phyloP scores from a whole-genome alignment of 2,329 filamentous ascomycete genomes.

The Exophiala dermatitidis region DNA sequence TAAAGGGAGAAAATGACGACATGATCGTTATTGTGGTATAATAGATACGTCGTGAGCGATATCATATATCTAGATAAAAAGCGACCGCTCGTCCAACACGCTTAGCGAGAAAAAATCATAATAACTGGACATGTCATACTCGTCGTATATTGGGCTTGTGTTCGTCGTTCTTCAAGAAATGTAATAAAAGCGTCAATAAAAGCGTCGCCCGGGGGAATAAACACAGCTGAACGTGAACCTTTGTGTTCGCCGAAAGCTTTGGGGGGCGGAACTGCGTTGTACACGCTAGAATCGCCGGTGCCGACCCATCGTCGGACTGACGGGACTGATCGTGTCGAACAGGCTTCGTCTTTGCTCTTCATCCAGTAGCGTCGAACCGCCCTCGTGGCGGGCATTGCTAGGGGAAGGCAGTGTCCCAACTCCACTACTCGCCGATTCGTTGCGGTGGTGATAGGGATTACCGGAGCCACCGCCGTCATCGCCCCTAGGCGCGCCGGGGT shows the following conservation, averaged over 20 bases:
- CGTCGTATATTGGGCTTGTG: too few relatives aligned
- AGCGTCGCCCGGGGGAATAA: too few relatives aligned
- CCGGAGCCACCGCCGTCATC: not conserved
- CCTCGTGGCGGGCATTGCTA: not conserved
- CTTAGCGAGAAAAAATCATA: not conserved
- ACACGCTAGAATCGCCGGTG: not conserved
- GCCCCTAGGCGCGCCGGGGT: not conserved
- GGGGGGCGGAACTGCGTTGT: too few relatives aligned
- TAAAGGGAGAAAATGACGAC: not conserved
- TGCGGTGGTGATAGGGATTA: slow-evolving; percentile 10
- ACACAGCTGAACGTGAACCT: too few relatives aligned
- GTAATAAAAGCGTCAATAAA: too few relatives aligned
- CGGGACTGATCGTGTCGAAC: slow-evolving; percentile 15
- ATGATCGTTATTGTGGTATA: not conserved
- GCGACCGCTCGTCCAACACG: too few relatives aligned
- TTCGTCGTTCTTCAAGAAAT: too few relatives aligned
- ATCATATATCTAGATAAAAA: too few relatives aligned
- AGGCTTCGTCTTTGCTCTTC: slow-evolving; percentile 11
- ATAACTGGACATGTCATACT: not conserved
- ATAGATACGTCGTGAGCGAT: not conserved
- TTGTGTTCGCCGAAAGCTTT: too few relatives aligned
- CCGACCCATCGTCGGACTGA: slow-evolving; percentile 12
- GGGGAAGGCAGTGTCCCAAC: slow-evolving; percentile 15
- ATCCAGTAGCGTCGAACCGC: not conserved
- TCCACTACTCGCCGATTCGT: slow-evolving; percentile 15